Base-by-base conservation (phyloP, 805 yeast genomes). In the Sugiyamaella marilandica region DNA sequence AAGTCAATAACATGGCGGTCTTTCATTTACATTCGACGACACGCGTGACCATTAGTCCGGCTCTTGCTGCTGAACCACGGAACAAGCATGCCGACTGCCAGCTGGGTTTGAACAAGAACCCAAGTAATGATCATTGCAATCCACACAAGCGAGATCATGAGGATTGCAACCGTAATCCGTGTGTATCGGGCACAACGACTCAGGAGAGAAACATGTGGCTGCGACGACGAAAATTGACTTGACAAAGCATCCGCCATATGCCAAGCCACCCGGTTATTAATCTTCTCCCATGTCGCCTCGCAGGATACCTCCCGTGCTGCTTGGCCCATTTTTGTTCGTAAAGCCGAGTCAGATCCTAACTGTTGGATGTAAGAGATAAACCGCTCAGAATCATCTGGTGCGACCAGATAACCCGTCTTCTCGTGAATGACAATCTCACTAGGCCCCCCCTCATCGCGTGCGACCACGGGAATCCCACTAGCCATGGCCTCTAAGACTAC, bases 401-500 rank as follows among this genome's bases (percentile, higher is more conserved):
- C 31, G 33, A 44, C 35, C 18, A 44, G 24, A 31, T 44, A 44
- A 3, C 47, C 47, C 33, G 47, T 44, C 47, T 44, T 44, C 5
- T 44, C 47, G 24, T 44, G 47, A 18, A 44, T 21, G 13, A 44
- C 47, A 26, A 44, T 44, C 34, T 44, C 47, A 10, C 47, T 44
- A 24, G 47, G 47, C 7, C 47, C 47, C 13, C 47, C 47, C 34
- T 44, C 35, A 31, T 44, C 47, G 7, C 47, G 47, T 5, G 47
- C 47, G 19, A 44, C 19, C 5, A 44, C 47, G n/a, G 47, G 47
- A 31, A 44, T 44, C 4, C 47, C 47, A 44, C 34, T 21, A 16
- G 47, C 47, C 47, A 44, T 44, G 5, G 47, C 47, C 19, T 44
- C 47, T 10, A 44, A n/a, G 7, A 44, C 47, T n/a, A 44, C 47